A percentile compares a stretch with the other conserved stretches of the same genome.
Evolutionary conservation across 2,329 filamentous ascomycete genomes (phyloP).

Genomic region (Alternaria novae-zelandiae): DNA sequence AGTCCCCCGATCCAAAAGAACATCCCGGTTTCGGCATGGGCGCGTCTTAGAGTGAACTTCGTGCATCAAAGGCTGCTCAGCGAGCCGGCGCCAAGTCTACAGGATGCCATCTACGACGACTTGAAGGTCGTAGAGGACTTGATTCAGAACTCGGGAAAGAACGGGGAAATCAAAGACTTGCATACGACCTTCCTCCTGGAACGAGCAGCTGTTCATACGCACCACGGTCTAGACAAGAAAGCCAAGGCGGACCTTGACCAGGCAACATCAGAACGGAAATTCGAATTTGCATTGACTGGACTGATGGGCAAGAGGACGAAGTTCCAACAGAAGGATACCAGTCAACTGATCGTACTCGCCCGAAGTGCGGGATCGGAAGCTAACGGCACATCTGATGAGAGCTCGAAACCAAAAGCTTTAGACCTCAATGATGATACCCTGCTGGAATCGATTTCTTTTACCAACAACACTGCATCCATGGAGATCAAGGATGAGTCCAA

Average conservation of each 20-base stretch:
- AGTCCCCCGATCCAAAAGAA: conserved; percentile 56
- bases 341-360: conserved; percentile 89
- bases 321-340: conserved; percentile 79
- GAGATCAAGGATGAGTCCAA: conserved; percentile 54
- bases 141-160: conserved; percentile 32
- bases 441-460: conserved; percentile 84
- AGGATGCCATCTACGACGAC: conserved; percentile 66
- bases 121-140: conserved; percentile 61
- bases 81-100: conserved; percentile 66
- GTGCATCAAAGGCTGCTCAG: conserved; percentile 72
- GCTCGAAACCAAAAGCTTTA: conserved; percentile 68
- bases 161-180: conserved; percentile 31
- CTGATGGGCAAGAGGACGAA: conserved; percentile 84
- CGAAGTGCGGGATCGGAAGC: conserved; percentile 63
- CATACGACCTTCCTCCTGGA: conserved; percentile 77
- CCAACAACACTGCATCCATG: conserved; percentile 57
- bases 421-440: conserved; percentile 92
- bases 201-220: conserved; percentile 79
- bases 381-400: conserved; percentile 19
- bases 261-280: conserved; percentile 70
- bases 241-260: conserved; percentile 73
- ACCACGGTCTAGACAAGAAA: conserved; percentile 80
- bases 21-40: conserved; percentile 62
- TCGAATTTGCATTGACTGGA: conserved; percentile 84
- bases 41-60: conserved; percentile 73